Conservation (phyloP, 83 land plant species). For the Picea mariana region DNA sequence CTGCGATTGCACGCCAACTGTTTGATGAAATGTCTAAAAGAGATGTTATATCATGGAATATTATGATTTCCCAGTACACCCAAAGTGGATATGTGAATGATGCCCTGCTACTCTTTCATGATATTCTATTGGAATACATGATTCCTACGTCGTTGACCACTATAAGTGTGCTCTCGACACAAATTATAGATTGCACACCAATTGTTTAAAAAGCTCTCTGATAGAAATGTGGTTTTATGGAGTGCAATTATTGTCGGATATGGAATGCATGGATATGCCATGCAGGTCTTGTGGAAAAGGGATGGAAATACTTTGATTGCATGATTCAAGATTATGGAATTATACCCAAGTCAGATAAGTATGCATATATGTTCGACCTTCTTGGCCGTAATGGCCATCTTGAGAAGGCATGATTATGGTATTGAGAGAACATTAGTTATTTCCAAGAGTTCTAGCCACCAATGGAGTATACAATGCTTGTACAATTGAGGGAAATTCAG, state of each 20-base stretch:
- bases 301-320: too few species aligned
- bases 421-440: too few species aligned
- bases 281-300: too few species aligned
- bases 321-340: too few species aligned
- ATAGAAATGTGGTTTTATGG: constrained; percentile 26
- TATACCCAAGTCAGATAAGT: too few species aligned
- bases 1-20: constrained; percentile 19
- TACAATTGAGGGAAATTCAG: too few species aligned
- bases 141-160: constrained; percentile 49
- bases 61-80: constrained; percentile 48
- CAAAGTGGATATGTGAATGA: constrained; percentile 30
- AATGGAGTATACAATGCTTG: too few species aligned
- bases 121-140: constrained; percentile 42
- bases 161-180: constrained; percentile 38
- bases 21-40: constrained; percentile 25
- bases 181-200: constrained; percentile 22
- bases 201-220: constrained; percentile 21
- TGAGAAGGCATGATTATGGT: too few species aligned
- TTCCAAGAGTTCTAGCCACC: too few species aligned
- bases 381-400: too few species aligned
- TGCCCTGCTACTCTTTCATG: constrained; percentile 39
- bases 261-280: constrained; percentile 31
- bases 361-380: too few species aligned
- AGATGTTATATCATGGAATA: constrained; percentile 68
- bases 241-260: constrained; percentile 41